Percentiles rank a stretch among this genome's conserved stretches.
Evolutionary conservation across 2,329 filamentous ascomycete species (phyloP).

Genomic region (Ampelomyces quisqualis): DNA sequence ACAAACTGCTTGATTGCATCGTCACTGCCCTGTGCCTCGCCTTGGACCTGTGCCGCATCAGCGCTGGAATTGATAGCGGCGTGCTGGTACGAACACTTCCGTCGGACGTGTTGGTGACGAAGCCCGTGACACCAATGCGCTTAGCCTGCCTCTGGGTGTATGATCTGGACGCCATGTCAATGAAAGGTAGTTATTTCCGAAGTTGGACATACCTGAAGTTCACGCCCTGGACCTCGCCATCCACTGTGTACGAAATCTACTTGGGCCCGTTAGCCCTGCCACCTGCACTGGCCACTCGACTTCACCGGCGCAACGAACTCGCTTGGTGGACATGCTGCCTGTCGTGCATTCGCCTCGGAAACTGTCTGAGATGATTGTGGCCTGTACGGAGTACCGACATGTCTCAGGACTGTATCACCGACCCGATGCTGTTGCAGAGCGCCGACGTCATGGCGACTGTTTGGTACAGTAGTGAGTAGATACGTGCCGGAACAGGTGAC

Average conservation of each 20-base stretch:
- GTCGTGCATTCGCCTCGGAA: no score
- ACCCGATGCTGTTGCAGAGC: neutral
- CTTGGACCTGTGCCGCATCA: constrained; percentile 66
- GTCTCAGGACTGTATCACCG: neutral
- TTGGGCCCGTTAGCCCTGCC: no score
- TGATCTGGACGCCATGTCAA: constrained; percentile 10
- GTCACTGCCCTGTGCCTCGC: constrained; percentile 78
- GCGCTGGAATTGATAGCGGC: neutral
- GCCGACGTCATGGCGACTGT: constrained; percentile 19
- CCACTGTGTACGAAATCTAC: constrained; percentile 52
- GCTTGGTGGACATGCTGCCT: constrained; percentile 38
- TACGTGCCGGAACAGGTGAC: constrained; percentile 2
- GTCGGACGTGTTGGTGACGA: constrained; percentile 50
- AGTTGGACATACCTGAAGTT: constrained; percentile 46
- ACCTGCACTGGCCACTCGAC: no score
- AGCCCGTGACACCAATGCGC: constrained; percentile 48
- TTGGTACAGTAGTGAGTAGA: no score
- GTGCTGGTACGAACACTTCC: constrained; percentile 41
- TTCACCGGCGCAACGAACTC: no score
- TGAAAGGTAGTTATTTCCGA: neutral
- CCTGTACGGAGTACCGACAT: neutral
- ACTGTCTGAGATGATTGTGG: neutral
- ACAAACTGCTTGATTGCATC: constrained; percentile 68
- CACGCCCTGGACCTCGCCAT: constrained; percentile 53
- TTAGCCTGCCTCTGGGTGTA: constrained; percentile 49